Evolutionary conservation across 257 asterid genomes (phyloP).

Genomic region (Solanum corneliomulleri): DNA sequence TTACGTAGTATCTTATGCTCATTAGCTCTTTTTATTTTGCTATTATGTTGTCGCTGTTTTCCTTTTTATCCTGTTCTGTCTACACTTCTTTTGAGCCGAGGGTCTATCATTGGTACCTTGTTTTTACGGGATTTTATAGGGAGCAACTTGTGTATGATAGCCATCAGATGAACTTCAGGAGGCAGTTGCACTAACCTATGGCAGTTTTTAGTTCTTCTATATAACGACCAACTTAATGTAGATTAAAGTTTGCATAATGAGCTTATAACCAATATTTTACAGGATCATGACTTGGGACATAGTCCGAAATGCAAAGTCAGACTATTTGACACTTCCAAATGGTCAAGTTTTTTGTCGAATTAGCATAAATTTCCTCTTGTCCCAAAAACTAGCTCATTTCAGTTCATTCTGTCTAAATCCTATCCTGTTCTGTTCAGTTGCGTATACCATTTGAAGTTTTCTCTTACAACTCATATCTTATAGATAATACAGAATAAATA

Average conservation of each 20-base stretch:
- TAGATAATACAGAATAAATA: not conserved
- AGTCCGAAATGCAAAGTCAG: not conserved
- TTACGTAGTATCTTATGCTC: not conserved
- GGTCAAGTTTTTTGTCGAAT: not conserved
- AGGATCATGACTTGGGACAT: not conserved
- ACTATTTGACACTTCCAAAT: not conserved
- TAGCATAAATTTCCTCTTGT: not conserved
- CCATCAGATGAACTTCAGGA: not conserved
- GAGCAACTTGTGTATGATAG: not conserved
- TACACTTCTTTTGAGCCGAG: not conserved
- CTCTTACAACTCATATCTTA: not conserved
- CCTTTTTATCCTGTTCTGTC: not conserved
- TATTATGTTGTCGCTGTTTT: not conserved
- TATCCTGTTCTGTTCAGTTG: not conserved
- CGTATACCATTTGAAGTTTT: not conserved
- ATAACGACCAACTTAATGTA: not conserved
- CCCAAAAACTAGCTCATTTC: not conserved
- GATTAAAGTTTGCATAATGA: not conserved
- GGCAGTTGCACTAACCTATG: not conserved
- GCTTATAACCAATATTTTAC: not conserved
- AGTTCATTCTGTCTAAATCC: not conserved
- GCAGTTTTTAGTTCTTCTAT: not conserved
- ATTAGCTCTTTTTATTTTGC: not conserved
- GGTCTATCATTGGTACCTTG: not conserved
- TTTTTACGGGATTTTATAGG: not conserved